Evolutionary conservation across 768 basidiomycete species (phyloP).

Genomic region (Mycena rosella): DNA sequence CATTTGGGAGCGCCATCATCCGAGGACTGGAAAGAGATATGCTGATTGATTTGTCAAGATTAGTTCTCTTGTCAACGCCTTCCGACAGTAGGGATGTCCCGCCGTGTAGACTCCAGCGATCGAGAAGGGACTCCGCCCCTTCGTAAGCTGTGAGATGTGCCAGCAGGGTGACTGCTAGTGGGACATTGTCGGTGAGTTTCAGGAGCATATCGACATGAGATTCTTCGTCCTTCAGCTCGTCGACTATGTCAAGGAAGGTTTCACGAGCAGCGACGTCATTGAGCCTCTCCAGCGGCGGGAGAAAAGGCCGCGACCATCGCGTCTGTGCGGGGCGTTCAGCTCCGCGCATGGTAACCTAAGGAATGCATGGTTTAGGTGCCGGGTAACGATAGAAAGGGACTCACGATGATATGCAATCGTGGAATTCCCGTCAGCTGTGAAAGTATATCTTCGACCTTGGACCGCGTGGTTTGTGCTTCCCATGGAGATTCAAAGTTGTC

Average conservation of each 20-base stretch:
- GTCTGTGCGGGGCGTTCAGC: neutral
- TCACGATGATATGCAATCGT: neutral
- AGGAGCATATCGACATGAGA: neutral
- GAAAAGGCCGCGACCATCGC: slow-evolving; percentile 4
- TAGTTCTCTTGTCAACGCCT: neutral
- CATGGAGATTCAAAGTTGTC: slow-evolving; percentile 13
- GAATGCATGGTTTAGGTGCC: neutral
- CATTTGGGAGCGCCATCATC: neutral
- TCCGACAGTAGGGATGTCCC: slow-evolving; percentile 7
- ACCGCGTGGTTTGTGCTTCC: neutral
- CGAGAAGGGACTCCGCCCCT: neutral
- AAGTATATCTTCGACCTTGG: neutral
- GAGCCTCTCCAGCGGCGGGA: neutral
- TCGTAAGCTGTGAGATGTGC: slow-evolving; percentile 8
- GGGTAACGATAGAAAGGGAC: neutral
- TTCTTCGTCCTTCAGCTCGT: neutral
- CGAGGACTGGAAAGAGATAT: slow-evolving; percentile 13
- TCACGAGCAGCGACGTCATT: neutral
- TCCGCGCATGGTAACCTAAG: slow-evolving; percentile 15
- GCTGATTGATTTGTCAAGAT: slow-evolving; percentile 2
- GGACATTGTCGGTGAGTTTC: slow-evolving; percentile 1
- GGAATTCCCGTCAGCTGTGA: neutral
- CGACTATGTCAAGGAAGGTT: slow-evolving; percentile 5
- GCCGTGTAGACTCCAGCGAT: neutral
- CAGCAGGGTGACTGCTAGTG: neutral